Base-by-base conservation (phyloP, 2,329 filamentous ascomycete species). In the Beauveria varroae region DNA sequence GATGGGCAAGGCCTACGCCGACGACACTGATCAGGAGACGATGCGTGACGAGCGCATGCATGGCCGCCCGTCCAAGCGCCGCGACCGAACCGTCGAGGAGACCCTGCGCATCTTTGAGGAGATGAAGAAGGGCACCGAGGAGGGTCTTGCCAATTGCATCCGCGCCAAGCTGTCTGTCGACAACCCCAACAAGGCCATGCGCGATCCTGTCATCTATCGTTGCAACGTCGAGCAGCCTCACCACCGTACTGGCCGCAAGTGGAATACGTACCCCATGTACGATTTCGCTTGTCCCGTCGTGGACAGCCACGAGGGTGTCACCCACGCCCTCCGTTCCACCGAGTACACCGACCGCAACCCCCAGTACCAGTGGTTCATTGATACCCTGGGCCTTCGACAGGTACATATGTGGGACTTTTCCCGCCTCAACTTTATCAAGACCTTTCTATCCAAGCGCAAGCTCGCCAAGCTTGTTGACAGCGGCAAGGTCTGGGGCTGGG, bases 191-290 rank as follows among this genome's bases (percentile, higher is more conserved):
- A 96, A 96, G 77, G 91, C 95, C 58, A 87, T 98, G 84, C 85
- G 95, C 66, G 95, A 99, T 74, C 95, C 95, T 14, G 93, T 98
- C 75, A 96, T 99, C 74, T 98, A 97, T 81, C 88, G 95, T 67
- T 61, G 92, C 67, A 96, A 96, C 72, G 69, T 79, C 63, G 80
- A 81, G 62, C 78, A 80, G 53, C 68, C 80, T 22, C 89, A 95
- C 74, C 90, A 95, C 78, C 86, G 90, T 67, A 95, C 90, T 1
- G 90, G 90, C 37, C 83, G 79, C 62, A 85, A 81, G 64, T 93
- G 90, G 89, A 93, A 93, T 77, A 88, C 91, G 71, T 93, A 93
- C 75, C 90, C 90, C 40, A 93, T 88, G 65, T 95, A 95, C 78
- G 90, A 95, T 73, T 91, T 93, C 71, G 90, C 89, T 65, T 92